Base-by-base conservation (phyloP, 1,284 basidiomycete genomes). In the Chalciporus sp. region DNA sequence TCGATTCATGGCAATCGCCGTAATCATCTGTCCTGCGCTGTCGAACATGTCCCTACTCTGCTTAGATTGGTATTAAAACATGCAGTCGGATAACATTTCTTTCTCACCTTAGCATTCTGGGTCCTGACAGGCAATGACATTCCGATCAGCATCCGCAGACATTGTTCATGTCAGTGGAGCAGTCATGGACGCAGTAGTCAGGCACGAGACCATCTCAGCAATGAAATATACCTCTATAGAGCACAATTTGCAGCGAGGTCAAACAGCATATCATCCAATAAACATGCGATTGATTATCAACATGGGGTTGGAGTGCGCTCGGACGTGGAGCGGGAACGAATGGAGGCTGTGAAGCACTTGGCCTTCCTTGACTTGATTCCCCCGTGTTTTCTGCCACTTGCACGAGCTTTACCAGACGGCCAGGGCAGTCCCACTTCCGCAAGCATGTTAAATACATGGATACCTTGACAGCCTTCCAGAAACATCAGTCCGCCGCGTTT, bases 121-220 rank as follows among this genome's bases (percentile, higher is more conserved):
- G 11, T 28, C 37, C 8, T 39, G 37, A 39, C 37, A 39, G 8
- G 37, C n/a, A 23, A 39, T 39, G 27, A 49, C 26, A 42, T 68
- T 65, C 63, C 50, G 66, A 65, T 54, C 54, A 47, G 56, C 52
- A 68, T 68, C 63, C 66, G 50, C 17, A 43, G 51, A 29, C 33
- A 33, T 42, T 40, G 51, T 42, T 47, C 35, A 26, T 60, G 49
- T 20, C 31, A 49, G 35, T 31, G 43, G 49, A 49, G 48, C 43
- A 6, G 44, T 50, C 47, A 52, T 43, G 20, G 26, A 12, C 11
- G 37, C 37, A 19, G 37, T 9, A 19, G n/a, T 33, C 35, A 48
- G 49, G 35, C 14, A 56, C 41, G 37, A 37, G 26, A 45, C 44
- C 19, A 42, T 48, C 44, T 45, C 46, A 56, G 59, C 44, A 61